Conservation (phyloP, 129 eudicot species). For the Flaveria bidentis region DNA sequence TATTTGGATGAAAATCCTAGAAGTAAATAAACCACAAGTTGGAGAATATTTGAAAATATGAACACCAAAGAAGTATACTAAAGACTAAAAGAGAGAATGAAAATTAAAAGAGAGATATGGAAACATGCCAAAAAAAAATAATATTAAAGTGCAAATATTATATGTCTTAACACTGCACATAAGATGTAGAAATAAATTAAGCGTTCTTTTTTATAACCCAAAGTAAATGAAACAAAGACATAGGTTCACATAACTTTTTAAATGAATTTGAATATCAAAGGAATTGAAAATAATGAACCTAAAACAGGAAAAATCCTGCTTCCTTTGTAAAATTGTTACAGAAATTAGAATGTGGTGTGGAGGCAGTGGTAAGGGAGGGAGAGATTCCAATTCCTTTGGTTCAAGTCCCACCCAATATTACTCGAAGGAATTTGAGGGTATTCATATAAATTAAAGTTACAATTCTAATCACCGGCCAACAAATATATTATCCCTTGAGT, state of each 20-base stretch:
- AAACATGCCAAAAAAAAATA: background rate
- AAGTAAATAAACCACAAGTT: background rate
- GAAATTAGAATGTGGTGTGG: background rate
- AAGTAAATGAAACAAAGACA: background rate
- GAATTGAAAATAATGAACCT: background rate
- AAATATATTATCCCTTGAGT: background rate
- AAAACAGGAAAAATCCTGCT: background rate
- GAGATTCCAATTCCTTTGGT: background rate
- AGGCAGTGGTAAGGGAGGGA: background rate
- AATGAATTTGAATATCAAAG: background rate
- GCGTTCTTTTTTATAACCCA: background rate
- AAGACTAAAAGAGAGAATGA: background rate
- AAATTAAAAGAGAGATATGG: background rate
- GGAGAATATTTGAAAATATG: background rate
- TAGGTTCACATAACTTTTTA: background rate
- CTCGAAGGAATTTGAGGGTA: background rate
- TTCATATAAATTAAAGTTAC: background rate
- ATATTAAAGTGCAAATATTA: background rate
- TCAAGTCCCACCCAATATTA: background rate
- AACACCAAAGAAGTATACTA: background rate
- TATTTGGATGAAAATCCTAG: background rate
- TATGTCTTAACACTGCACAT: background rate
- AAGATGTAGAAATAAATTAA: conserved; percentile 14
- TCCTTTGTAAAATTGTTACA: background rate
- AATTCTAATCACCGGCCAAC: background rate